Evolutionary conservation across 768 basidiomycete genomes (phyloP).

Genomic region (Daedaleopsis sinensis): DNA sequence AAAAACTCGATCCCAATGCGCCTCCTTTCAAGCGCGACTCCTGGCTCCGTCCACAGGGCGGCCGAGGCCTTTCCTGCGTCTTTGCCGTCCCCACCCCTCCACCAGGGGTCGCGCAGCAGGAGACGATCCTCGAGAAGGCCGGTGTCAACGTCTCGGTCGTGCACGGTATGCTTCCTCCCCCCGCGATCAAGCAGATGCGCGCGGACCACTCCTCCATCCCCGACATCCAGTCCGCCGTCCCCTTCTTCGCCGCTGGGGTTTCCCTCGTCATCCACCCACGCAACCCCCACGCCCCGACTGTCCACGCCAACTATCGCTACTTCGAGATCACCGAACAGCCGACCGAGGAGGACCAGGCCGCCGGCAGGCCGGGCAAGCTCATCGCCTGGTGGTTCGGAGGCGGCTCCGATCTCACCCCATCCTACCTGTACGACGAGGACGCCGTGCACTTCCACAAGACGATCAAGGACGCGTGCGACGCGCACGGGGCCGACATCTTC

Average conservation of each 20-base stretch:
- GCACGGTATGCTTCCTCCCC: constrained; percentile 83
- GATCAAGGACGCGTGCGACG: constrained; percentile 75
- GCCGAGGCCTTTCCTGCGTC: constrained; percentile 85
- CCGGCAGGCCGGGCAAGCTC: constrained; percentile 47
- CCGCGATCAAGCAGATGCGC: constrained; percentile 93
- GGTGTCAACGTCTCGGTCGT: constrained; percentile 96
- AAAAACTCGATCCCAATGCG: constrained; percentile 73
- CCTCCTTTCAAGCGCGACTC: constrained; percentile 80
- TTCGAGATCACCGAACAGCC: constrained; percentile 81
- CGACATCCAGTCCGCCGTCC: constrained; percentile 63
- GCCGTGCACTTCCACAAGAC: constrained; percentile 84
- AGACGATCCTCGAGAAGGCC: constrained; percentile 85
- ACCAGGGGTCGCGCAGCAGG: constrained; percentile 31
- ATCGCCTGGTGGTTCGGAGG: constrained; percentile 99
- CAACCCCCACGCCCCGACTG: constrained; percentile 92
- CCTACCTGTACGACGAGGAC: constrained; percentile 89
- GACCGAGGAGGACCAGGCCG: constrained; percentile 22
- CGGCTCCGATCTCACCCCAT: constrained; percentile 92
- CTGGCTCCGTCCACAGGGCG: constrained; percentile 71
- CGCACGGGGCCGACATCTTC: constrained; percentile 70
- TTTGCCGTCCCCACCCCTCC: constrained; percentile 56
- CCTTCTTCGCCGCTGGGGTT: constrained; percentile 93
- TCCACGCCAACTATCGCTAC: constrained; percentile 96
- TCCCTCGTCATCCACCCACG: constrained; percentile 93
- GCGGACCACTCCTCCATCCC: constrained; percentile 85